Evolutionary conservation across 306 rosid genomes (phyloP).

Genomic region (Amphicarpaea edgeworthii): DNA sequence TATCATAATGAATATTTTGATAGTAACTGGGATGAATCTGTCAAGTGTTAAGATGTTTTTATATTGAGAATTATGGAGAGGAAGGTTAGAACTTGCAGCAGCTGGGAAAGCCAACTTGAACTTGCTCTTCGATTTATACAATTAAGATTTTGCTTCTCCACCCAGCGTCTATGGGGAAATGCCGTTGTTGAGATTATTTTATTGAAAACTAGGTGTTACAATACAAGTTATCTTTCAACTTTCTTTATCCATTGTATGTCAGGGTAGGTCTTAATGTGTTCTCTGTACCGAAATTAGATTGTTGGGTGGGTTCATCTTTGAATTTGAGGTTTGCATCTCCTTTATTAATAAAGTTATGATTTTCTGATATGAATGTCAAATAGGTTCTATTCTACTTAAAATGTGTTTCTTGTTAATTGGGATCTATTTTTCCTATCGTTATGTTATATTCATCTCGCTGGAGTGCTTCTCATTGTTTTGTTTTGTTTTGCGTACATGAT

Average conservation of each 20-base stretch:
- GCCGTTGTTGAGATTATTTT: slow-evolving; percentile 9
- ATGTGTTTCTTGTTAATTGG: slow-evolving; percentile 6
- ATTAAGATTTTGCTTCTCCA: not conserved
- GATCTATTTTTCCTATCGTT: no score
- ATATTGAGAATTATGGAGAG: slow-evolving; percentile 14
- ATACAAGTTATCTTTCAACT: not conserved
- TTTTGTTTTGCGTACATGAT: not conserved
- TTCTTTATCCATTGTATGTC: slow-evolving; percentile 5
- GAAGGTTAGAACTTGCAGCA: slow-evolving; percentile 12
- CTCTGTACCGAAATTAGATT: not conserved
- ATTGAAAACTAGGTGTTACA: not conserved
- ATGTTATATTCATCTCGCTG: not conserved
- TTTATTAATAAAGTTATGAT: not conserved
- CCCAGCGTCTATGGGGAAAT: slow-evolving; percentile 13
- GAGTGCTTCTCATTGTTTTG: not conserved
- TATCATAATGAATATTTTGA: slow-evolving; percentile 22
- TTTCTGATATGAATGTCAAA: slow-evolving; percentile 9
- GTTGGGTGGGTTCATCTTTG: slow-evolving; percentile 9
- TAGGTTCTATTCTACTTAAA: not conserved
- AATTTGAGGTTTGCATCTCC: slow-evolving; percentile 9
- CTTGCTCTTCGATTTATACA: not conserved
- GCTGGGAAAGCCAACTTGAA: slow-evolving; percentile 2
- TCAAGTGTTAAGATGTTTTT: slow-evolving; percentile 22
- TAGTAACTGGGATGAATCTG: slow-evolving; percentile 10
- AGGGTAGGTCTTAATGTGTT: slow-evolving; percentile 7